A percentile compares a stretch with the other conserved stretches of the same genome.
These are phyloP conservation scores for Bryoerythrophyllum caledonicum DNA, from an alignment of 225 moss, liverwort and hornwort species.

Conservation along the genomic window DNA sequence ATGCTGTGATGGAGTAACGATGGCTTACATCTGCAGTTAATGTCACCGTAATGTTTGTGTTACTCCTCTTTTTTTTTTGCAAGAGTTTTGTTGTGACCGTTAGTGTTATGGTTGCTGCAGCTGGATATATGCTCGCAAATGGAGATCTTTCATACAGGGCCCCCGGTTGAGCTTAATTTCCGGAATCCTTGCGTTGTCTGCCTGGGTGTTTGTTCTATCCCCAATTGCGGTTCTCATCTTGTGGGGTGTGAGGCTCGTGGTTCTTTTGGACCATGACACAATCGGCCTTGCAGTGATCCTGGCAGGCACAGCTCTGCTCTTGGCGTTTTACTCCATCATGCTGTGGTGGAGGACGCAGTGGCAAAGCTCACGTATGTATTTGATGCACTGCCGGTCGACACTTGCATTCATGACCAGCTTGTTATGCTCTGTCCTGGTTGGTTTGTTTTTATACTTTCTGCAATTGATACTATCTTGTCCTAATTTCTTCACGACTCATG, in stretches of 20 bases:
- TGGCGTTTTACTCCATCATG: constrained; percentile 99
- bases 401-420: constrained; percentile 11
- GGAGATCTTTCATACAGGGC: constrained; percentile 92
- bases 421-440: constrained; percentile 1
- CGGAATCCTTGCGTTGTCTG: constrained; percentile 70
- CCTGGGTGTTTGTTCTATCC: constrained; percentile 87
- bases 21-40: not conserved
- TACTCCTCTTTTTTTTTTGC: not conserved
- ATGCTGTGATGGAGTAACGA: not conserved
- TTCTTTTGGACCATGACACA: constrained; percentile 85
- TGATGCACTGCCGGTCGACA: constrained; percentile 17
- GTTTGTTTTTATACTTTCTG: constrained; percentile 9
- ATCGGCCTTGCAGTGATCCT: constrained; percentile 96
- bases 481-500: constrained; percentile 1
- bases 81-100: constrained; percentile 3
- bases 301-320: constrained; percentile 93
- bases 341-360: constrained; percentile 99
- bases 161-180: constrained; percentile 83
- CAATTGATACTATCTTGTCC: constrained; percentile 17
- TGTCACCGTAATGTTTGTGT: not conserved
- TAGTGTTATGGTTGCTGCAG: constrained; percentile 51
- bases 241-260: constrained; percentile 83
- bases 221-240: constrained; percentile 82
- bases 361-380: constrained; percentile 96
- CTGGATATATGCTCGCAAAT: constrained; percentile 98